Evolutionary conservation across 2,329 filamentous ascomycete species (phyloP), one percentile per base, ranked within the genome.

Genomic region (Talaromyces sp.): DNA sequence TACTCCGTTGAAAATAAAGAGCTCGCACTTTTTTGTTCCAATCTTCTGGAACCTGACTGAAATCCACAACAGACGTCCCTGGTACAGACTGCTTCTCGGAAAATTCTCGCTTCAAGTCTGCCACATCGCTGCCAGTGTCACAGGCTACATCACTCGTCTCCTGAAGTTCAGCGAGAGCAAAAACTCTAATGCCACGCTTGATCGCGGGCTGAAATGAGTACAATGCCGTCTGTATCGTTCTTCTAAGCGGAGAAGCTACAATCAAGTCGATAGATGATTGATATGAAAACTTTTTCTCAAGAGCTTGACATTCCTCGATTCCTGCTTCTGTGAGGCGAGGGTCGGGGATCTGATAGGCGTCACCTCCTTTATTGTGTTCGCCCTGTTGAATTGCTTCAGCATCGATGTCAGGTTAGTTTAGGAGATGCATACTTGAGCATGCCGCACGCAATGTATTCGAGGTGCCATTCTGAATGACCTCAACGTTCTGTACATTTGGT

Each of bases 101-200:
- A 36, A 68, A 67, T 25, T 65, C 65, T n/a, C n/a, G 36, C 19
- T 58, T 47, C 13, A 68, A 53, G 4, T 63, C 54, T 15, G 62
- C 38, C 7, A 62, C 58, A 36, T 67, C 62, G 7, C 65, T 65
- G 17, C 67, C 67, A 10, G 65, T 67, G 15, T 68, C 65, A 40
- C 67, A 67, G 17, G 61, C 43, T 17, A 67, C 58, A 51, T 67
- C 58, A 27, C 65, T 63, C 36, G 65, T 67, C 47, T 68, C 67
- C 51, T 67, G 67, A 11, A 67, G 51, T 53, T 67, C 67, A 19
- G 65, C 61, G n/a, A 68, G 58, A 31, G 65, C 67, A 38, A 68
- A 27, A n/a, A 67, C 61, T 60, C 63, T 63, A 7, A 65, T 51
- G 25, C 65, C 67, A 11, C 59, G 56, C 7, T 34, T 19, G 36